Conservation (phyloP, 116 monocot genomes). For the Thalassia testudinum region DNA sequence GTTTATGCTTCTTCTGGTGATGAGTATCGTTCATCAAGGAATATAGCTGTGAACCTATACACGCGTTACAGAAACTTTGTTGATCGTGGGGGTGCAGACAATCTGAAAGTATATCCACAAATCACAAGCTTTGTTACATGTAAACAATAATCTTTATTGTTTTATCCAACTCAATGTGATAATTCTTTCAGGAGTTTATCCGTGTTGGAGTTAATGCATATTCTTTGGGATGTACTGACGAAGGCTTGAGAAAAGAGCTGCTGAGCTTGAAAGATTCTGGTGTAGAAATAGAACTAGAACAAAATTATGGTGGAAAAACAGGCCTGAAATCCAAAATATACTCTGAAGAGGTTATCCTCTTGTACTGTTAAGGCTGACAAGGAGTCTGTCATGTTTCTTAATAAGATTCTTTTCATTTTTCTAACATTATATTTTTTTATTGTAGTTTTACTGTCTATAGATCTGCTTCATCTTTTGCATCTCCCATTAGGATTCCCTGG, state of each 20-base stretch:
- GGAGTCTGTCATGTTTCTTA: neutral
- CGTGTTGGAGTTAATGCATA: conserved; percentile 84
- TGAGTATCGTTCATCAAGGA: conserved; percentile 67
- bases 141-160: neutral
- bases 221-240: conserved; percentile 89
- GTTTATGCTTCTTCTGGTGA: conserved; percentile 64
- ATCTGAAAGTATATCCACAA: conserved; percentile 51
- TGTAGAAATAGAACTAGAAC: conserved; percentile 37
- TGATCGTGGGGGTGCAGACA: conserved; percentile 68
- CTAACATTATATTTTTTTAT: no score
- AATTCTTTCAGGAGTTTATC: conserved; percentile 52
- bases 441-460: no score
- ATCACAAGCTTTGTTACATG: neutral
- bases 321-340: conserved; percentile 55
- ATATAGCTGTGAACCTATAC: conserved; percentile 67
- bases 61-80: conserved; percentile 58
- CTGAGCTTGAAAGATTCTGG: conserved; percentile 47
- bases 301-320: conserved; percentile 40
- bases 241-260: conserved; percentile 77
- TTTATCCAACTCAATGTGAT: neutral
- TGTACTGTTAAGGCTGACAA: no score
- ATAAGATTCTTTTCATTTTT: neutral
- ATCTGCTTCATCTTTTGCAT: no score
- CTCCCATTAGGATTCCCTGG: no score
- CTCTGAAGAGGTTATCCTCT: conserved; percentile 57